Evolutionary conservation across 2,329 filamentous ascomycete genomes (phyloP), one percentile per base, ranked within the genome.

Genomic region (Plectosphaerella sp.): DNA sequence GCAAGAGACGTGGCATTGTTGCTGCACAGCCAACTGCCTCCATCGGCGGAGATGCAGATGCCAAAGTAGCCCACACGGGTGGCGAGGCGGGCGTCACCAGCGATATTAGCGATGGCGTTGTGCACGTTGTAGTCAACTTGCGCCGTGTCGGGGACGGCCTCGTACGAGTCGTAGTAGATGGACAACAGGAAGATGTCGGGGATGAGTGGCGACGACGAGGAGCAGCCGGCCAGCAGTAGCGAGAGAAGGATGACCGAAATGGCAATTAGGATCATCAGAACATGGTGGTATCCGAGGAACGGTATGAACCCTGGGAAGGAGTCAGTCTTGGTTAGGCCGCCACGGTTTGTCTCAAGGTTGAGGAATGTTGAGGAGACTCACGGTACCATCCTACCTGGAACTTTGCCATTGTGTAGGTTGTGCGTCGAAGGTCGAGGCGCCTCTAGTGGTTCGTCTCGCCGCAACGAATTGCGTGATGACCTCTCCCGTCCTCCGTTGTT

Each of bases 41-140:
- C 89, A 67, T 96, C 91, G 1, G 90, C 86, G 72, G 91, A 94
- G 69, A 97, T 85, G 73, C 94, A 99, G 69, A 99, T 96, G 61
- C 94, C 94, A 64, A 99, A 99, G 76, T 96, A 99, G 59, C 94
- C 94, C 28, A 99, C 94, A 52, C 94, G 87, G 24, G 94, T 91
- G 69, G 96, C 91, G 47, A 99, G 77, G 54, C 84, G 82, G 12
- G 94, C 92, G 60, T 82, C 78, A 50, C 91, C 90, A 53, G 95
- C 93, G 57, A 99, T 95, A 72, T 94, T 95, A 56, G 86, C 81
- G 61, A 97, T 94, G 52, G 91, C 90, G 15, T 84, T 84, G 57
- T 90, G 87, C 54, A 94, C 88, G 53, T 88, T 89, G 56, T 95
- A 96, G 68, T 96, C 86, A 60, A 96, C 91, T 73, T 97, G 93